phyloP scores from a whole-genome alignment of 345 rosid genomes.

The Eucalyptus marginata region DNA sequence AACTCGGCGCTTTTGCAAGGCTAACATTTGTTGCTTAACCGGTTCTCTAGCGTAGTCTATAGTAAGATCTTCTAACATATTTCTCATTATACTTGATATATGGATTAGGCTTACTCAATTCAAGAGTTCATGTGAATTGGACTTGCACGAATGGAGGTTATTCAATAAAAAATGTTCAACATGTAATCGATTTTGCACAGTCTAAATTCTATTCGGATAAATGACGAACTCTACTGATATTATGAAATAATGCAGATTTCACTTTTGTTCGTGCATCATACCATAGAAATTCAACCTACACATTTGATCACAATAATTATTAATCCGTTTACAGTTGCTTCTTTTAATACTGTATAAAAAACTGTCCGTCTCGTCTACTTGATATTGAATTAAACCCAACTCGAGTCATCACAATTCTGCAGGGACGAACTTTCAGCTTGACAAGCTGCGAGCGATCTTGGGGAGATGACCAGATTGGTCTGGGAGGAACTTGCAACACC shows the following conservation, averaged over 20 bases:
- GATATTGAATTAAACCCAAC: background rate
- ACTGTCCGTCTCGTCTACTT: background rate
- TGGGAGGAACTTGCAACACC: background rate
- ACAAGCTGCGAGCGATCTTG: background rate
- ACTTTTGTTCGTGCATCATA: background rate
- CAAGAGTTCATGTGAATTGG: background rate
- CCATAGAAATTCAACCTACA: background rate
- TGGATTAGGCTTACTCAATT: background rate
- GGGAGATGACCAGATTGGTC: background rate
- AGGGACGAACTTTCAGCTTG: background rate
- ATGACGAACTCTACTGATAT: background rate
- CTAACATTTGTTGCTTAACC: background rate
- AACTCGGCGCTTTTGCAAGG: background rate
- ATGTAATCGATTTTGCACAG: background rate
- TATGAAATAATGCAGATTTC: background rate
- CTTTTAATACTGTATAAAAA: background rate
- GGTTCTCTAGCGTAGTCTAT: background rate
- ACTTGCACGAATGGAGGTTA: background rate
- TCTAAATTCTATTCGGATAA: background rate
- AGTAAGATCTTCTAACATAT: background rate
- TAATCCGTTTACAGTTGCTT: background rate
- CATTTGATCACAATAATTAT: background rate
- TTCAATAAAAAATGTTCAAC: background rate
- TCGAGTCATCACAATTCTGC: constrained; percentile 1
- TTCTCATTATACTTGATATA: background rate